A percentile compares a stretch with the other conserved stretches of the same genome.
phyloP scores from a whole-genome alignment of 305 asterid genomes.

The Plantago coronopus region DNA sequence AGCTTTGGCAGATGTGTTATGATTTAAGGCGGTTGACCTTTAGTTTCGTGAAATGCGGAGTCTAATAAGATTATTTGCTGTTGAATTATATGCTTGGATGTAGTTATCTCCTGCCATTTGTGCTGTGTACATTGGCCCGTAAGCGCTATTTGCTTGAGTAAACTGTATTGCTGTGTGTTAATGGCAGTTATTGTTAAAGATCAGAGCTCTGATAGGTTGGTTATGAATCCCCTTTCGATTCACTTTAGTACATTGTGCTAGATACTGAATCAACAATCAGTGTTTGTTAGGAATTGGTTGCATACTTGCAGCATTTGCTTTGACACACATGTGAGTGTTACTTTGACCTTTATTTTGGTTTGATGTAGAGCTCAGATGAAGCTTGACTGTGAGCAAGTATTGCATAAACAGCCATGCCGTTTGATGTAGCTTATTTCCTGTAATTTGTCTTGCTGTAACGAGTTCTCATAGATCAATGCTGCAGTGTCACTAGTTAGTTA shows the following conservation, averaged over 20 bases:
- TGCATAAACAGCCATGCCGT: constrained; percentile 1
- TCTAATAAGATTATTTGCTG: neutral
- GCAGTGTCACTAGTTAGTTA: neutral
- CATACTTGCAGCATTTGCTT: neutral
- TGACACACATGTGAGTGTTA: neutral
- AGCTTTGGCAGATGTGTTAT: neutral
- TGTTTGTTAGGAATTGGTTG: neutral
- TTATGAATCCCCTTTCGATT: neutral
- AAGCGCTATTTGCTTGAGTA: neutral
- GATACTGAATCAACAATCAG: neutral
- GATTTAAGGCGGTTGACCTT: neutral
- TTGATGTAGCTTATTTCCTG: neutral
- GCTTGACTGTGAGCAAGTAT: neutral
- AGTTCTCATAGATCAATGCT: neutral
- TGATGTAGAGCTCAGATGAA: neutral
- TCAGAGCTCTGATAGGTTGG: neutral
- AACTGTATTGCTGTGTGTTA: neutral
- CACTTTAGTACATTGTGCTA: neutral
- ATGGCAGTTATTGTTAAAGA: neutral
- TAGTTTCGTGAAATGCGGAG: constrained; percentile 1
- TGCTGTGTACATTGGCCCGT: neutral
- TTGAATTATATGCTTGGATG: neutral
- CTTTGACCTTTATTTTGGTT: constrained; percentile 6
- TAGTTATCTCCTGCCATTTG: neutral
- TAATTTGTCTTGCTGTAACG: neutral